These are phyloP conservation scores for Scutellaria galericulata DNA, from an alignment of 257 asterid species.

Conservation along the genomic window DNA sequence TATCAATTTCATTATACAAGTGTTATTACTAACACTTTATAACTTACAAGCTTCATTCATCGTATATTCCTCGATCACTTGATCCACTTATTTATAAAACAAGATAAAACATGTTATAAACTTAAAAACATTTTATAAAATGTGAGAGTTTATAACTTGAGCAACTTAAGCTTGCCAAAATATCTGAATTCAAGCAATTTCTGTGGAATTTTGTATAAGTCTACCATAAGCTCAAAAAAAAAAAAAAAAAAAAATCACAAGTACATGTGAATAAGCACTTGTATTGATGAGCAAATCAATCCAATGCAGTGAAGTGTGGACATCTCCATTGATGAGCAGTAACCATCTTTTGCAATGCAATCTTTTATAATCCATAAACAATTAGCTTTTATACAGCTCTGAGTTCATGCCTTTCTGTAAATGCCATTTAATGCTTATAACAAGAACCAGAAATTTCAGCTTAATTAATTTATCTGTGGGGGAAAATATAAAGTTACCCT, in stretches of 20 bases:
- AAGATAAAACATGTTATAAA: no score
- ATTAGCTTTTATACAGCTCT: slow-evolving; percentile 10
- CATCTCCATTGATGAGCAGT: no score
- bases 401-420: slow-evolving; percentile 16
- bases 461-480: neutral
- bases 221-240: neutral
- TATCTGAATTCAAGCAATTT: neutral
- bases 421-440: slow-evolving; percentile 12
- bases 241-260: neutral
- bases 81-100: no score
- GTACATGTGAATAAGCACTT: no score
- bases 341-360: neutral
- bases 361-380: neutral
- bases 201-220: neutral
- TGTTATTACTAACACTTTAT: no score
- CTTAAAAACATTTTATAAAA: no score
- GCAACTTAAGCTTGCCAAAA: neutral
- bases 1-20: no score
- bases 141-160: no score
- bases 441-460: slow-evolving; percentile 2
- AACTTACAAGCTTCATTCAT: no score
- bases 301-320: no score
- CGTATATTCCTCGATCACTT: no score
- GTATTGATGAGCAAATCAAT: no score
- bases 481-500: neutral